Percentiles rank a stretch among this genome's conserved stretches.
Evolutionary conservation across 2,329 filamentous ascomycete species (phyloP).

Genomic region (Colletotrichum acutatum): DNA sequence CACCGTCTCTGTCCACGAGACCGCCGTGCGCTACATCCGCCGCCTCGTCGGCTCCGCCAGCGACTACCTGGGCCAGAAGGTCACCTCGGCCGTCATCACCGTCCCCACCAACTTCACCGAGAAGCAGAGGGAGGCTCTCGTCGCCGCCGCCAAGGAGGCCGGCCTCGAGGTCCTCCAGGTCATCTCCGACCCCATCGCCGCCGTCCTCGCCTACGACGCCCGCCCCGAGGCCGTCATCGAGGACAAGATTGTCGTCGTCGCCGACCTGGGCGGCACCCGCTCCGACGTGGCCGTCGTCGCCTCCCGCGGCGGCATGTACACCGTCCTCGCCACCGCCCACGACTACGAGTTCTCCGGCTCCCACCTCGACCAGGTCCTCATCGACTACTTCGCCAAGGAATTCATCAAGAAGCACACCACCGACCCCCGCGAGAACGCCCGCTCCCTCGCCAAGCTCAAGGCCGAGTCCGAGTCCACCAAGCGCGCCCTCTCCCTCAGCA

Average conservation of each 20-base stretch:
- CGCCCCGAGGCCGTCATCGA: conserved; percentile 77
- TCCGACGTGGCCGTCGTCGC: conserved; percentile 93
- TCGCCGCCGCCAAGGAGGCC: conserved; percentile 80
- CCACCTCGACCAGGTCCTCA: conserved; percentile 88
- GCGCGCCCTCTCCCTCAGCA: conserved; percentile 89
- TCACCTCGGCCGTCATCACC: conserved; percentile 94
- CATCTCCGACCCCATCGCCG: conserved; percentile 90
- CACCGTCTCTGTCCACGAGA: conserved; percentile 80
- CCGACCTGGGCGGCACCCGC: conserved; percentile 91
- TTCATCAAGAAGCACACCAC: conserved; percentile 97
- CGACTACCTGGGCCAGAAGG: conserved; percentile 91
- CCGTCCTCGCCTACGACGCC: conserved; percentile 91
- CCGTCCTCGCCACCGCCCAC: conserved; percentile 90
- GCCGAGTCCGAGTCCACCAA: conserved; percentile 91
- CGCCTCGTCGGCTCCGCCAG: conserved; percentile 85
- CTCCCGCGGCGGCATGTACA: conserved; percentile 95
- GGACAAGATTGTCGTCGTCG: conserved; percentile 93
- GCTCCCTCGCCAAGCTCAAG: conserved; percentile 90
- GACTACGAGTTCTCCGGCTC: conserved; percentile 94
- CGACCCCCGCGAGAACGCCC: conserved; percentile 85
- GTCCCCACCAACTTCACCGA: conserved; percentile 94
- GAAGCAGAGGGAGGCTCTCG: conserved; percentile 84
- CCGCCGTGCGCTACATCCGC: conserved; percentile 85
- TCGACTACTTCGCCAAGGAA: conserved; percentile 98
- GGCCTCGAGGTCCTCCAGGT: conserved; percentile 92